Evolutionary conservation across 345 rosid species (phyloP).

Genomic region (Eucalyptus polyanthemos): DNA sequence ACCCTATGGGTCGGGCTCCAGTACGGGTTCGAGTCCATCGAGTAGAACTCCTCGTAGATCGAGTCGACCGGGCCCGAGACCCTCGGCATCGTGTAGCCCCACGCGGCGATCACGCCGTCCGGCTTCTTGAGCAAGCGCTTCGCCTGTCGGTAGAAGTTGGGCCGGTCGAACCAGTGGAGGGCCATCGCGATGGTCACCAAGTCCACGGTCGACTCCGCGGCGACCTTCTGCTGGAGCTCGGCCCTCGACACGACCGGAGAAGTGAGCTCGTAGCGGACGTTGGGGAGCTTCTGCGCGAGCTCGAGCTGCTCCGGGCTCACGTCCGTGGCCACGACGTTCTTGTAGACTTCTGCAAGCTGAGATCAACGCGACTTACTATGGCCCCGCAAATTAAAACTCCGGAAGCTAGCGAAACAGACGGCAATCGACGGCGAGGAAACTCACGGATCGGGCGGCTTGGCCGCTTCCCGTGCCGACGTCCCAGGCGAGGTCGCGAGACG

Average conservation of each 20-base stretch:
- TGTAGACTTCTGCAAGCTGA: slow-evolving; percentile 61
- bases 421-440: background rate
- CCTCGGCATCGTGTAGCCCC: slow-evolving; percentile 75
- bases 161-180: slow-evolving; percentile 66
- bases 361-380: background rate
- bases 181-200: slow-evolving; percentile 72
- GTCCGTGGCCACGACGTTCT: slow-evolving; percentile 68
- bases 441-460: slow-evolving; percentile 72
- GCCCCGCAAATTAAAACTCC: background rate
- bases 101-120: slow-evolving; percentile 57
- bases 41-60: slow-evolving; percentile 36
- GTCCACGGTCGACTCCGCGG: slow-evolving; percentile 33
- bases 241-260: slow-evolving; percentile 28
- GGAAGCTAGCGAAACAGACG: background rate
- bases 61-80: slow-evolving; percentile 40
- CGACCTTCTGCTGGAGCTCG: slow-evolving; percentile 28
- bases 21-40: slow-evolving; percentile 15
- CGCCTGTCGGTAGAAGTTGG: slow-evolving; percentile 42
- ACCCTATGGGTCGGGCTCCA: slow-evolving; percentile 48
- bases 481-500: slow-evolving; percentile 59
- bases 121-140: slow-evolving; percentile 63
- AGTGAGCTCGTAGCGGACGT: slow-evolving; percentile 44
- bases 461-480: slow-evolving; percentile 89
- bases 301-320: slow-evolving; percentile 68
- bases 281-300: slow-evolving; percentile 41